Percentiles rank a stretch among this genome's conserved stretches.
phyloP scores from a whole-genome alignment of 306 rosid species.

The Lathyrus aphaca region DNA sequence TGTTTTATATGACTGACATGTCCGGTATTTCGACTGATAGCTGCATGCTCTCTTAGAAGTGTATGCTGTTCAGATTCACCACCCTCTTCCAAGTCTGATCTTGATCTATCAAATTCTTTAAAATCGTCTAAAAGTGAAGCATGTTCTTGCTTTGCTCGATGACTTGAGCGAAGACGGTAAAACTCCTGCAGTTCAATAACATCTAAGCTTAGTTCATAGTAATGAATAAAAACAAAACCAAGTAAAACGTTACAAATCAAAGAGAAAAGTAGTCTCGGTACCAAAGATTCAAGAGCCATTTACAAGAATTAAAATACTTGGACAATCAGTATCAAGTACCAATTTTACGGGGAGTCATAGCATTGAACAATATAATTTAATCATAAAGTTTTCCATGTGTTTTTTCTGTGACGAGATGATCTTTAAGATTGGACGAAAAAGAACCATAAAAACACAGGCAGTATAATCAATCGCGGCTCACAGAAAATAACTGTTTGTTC shows the following conservation, averaged over 20 bases:
- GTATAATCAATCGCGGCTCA: too few relatives aligned
- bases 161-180: slow-evolving; percentile 89
- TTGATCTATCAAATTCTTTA: slow-evolving; percentile 91
- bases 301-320: neutral
- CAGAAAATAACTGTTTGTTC: too few relatives aligned
- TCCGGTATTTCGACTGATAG: slow-evolving; percentile 89
- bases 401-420: too few relatives aligned
- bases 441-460: too few relatives aligned
- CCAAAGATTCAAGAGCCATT: slow-evolving; percentile 24
- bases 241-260: neutral
- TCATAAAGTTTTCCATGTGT: neutral
- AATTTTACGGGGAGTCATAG: neutral
- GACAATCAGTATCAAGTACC: neutral
- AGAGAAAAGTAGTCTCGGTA: neutral
- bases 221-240: neutral
- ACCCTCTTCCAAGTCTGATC: slow-evolving; percentile 89
- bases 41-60: slow-evolving; percentile 77
- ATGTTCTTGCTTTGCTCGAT: slow-evolving; percentile 84
- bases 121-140: slow-evolving; percentile 97
- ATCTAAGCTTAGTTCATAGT: slow-evolving; percentile 37
- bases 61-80: slow-evolving; percentile 65
- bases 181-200: slow-evolving; percentile 88
- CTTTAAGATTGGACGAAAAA: too few relatives aligned
- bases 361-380: slow-evolving; percentile 1
- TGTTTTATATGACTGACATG: slow-evolving; percentile 59